Base-by-base conservation (phyloP, 768 basidiomycete species). In the Nevesoporus exiguus region DNA sequence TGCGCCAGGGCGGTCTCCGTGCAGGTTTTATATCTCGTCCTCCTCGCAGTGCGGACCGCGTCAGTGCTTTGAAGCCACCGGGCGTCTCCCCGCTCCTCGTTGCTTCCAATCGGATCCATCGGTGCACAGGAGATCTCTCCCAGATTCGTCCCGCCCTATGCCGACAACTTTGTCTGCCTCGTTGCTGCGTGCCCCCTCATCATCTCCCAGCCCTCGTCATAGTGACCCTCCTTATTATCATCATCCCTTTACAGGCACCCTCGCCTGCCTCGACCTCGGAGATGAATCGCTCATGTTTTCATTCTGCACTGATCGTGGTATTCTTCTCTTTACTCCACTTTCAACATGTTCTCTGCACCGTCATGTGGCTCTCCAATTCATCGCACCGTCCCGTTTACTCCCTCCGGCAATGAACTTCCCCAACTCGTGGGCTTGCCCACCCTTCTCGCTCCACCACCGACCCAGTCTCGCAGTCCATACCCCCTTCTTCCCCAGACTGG, bases 201-300 rank as follows among this genome's bases (percentile, higher is more conserved):
- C 55, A 50, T 47, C 48, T 33, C 31, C 31, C 31, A 33, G 31
- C 31, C 30, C 31, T 64, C 50, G 56, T 56, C 65, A 65, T 65
- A 54, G 63, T 60, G 52, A 56, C 64, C 48, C 52, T 56, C 54
- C 57, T 50, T 53, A 56, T 57, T 58, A 58, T 57, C 60, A 55
- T 57, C 58, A 54, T 58, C 59, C 60, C 58, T 55, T 64, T 54
- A 47, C 53, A 19, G 52, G 56, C 31, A 30, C 56, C 48, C 62
- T 58, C 58, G 59, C 56, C 59, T 52, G 50, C 62, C 64, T 62
- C 55, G 49, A 60, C 68, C 61, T 70, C 69, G 69, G 69, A 70
- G 49, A 70, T 70, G 69, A 70, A 72, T 36, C 60, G 43, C 66
- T 70, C 68, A 68, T 71, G 68, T 70, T 63, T 53, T 6, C 43